Conservation (phyloP, 2,329 filamentous ascomycete genomes). For the Chrysoporthe puriensis region DNA sequence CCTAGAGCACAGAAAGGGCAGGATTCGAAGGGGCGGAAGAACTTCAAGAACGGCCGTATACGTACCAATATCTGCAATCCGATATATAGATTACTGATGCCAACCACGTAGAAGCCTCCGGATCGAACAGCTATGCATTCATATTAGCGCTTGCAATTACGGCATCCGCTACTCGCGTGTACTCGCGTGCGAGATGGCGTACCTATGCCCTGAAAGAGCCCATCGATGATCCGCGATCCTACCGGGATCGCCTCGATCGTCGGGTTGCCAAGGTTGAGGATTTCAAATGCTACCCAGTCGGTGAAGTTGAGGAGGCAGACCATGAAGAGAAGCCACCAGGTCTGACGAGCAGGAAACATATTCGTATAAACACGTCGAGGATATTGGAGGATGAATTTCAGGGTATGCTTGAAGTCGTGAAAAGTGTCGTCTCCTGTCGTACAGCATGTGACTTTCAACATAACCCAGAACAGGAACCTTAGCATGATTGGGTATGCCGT, state of each 20-base stretch:
- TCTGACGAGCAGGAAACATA: conserved; percentile 65
- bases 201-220: conserved; percentile 66
- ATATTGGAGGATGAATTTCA: conserved; percentile 59
- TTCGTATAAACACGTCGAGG: conserved; percentile 64
- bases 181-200: conserved; percentile 36
- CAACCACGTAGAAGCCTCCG: conserved; percentile 68
- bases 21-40: neutral
- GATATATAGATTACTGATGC: conserved; percentile 59
- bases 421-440: conserved; percentile 44
- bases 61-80: conserved; percentile 56
- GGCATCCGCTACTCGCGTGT: too few species aligned
- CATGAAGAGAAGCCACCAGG: conserved; percentile 68
- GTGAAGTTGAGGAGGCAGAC: conserved; percentile 63
- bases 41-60: neutral
- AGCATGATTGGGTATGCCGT: conserved; percentile 69
- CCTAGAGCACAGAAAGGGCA: neutral
- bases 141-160: neutral
- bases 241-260: conserved; percentile 55
- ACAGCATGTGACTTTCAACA: conserved; percentile 46
- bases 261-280: conserved; percentile 66
- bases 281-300: conserved; percentile 68
- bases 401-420: conserved; percentile 50
- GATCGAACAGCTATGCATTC: conserved; percentile 59
- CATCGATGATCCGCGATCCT: conserved; percentile 62
- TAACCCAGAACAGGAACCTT: conserved; percentile 60